Evolutionary conservation across 306 rosid genomes (phyloP), one percentile per base, ranked within the genome.

Genomic region (Vigna mungo): DNA sequence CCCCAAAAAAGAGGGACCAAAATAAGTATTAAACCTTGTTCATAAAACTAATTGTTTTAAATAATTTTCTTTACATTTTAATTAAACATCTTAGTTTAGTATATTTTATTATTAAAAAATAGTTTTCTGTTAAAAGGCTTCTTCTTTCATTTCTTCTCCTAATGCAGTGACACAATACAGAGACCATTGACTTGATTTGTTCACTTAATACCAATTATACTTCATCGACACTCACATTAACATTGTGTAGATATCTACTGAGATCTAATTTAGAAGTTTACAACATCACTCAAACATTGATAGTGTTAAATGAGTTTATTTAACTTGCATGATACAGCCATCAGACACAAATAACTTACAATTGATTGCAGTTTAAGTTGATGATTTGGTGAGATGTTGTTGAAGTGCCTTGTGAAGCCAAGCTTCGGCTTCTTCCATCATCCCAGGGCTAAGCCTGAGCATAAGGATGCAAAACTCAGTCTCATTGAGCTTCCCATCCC

Each of bases 381-480:
- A 62, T 13, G 86, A 77, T 36, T 81, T 84, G 34, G 44, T 71
- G 37, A 41, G 74, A 48, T 92, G 88, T 52, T 82, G 84, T 15
- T 85, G 79, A 51, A 92, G 79, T 1, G 92, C 87, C 49, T 89
- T 92, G 44, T 86, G 80, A 9, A 92, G 92, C 96, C 96, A 92
- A 0, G 77, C 78, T 76, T 87, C 91, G 54, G 97, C 94, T 27
- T 92, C 87, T 16, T 88, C 84, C 92, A 90, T 90, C 89, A 92
- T 90, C 10, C 79, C 92, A 18, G 94, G 96, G 84, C 97, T 90
- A 16, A 92, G 92, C 80, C 96, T 87, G 44, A 92, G 94, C 97
- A 90, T 92, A 4, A 92, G 78, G 52, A 87, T 82, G 71, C 97
- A 92, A 54, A 92, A 92, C 75, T 92, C 97, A 17, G 83, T 84